Base-by-base conservation (phyloP, 2,329 filamentous ascomycete species). In the Myriosclerotinia scirpicola region DNA sequence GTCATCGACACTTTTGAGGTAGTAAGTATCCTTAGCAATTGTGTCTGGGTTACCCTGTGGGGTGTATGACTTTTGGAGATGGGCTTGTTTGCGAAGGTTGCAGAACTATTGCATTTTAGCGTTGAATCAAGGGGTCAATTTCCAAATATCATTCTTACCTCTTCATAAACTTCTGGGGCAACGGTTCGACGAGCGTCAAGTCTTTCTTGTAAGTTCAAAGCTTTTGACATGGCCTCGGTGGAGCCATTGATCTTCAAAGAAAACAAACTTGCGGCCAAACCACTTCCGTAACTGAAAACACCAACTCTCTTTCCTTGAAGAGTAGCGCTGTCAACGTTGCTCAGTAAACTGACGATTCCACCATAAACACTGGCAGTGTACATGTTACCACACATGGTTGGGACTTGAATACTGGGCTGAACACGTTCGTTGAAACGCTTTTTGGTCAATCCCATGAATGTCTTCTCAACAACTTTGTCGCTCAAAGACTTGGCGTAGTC, bases 401-500 rank as follows among this genome's bases (percentile, higher is more conserved):
- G 87, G 46, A 92, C 89, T 80, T 92, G 85, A 77, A 91, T 89
- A 74, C 84, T 82, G 63, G 90, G 89, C 77, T 84, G 82, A 73
- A 95, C 89, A 74, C 91, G 89, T 80, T 93, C 90, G 76, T 87
- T 85, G 81, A 91, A 94, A 73, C 86, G 86, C 85, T 93, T 93
- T 87, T 95, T 94, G 78, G 89, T 89, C 73, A 94, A 83, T 67
- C 77, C 83, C 89, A 95, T 91, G 79, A 95, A 95, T 69, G 89
- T 89, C 87, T 94, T 95, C 84, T 95, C 91, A 50, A 95, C 85
- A 64, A 83, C 85, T 84, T 92, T 93, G 83, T 95, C 91, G 69
- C 86, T 87, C 73, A 95, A 80, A 3, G 91, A 94, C 80, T 89
- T 87, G 76, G 89, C 82, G 79, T 94, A 94, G 76, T 91, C 88